Base-by-base conservation (phyloP, 2,329 filamentous ascomycete genomes). In the Fusarium dimerum region DNA sequence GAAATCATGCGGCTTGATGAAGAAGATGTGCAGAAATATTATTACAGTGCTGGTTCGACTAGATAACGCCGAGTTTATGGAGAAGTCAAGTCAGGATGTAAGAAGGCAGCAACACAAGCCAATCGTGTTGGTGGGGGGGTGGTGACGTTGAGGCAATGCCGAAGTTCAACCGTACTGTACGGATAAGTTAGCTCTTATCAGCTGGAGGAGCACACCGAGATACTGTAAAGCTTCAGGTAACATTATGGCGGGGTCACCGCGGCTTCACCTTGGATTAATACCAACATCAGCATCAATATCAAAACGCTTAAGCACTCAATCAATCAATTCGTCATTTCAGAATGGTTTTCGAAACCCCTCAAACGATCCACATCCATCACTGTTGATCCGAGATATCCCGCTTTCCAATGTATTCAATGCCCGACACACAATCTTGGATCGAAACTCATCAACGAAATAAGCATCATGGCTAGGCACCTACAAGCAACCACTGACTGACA, bases 211-310 rank as follows among this genome's bases (percentile, higher is more conserved):
- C 13, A 36, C 32, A 36, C 32, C 32, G 32, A 40, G 40, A 51
- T 44, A n/a, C n/a, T n/a, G n/a, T n/a, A 40, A 44, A 32, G 16
- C 32, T 36, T 15, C 32, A 11, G 10, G 10, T 36, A 36, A 3
- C 32, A 3, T 15, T 16, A 40, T 16, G 40, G 45, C 49, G 45
- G 49, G 48, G 48, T 51, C 48, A 47, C 43, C 48, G 13, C 13
- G n/a, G 11, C 17, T 30, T 43, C 36, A 42, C 43, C 44, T 45
- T 49, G 39, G 15, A 26, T 38, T 15, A 29, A 42, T 34, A 20
- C 26, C 18, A 41, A 42, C 18, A 20, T 42, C n/a, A n/a, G n/a
- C n/a, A n/a, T n/a, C n/a, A n/a, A n/a, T n/a, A n/a, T n/a, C n/a
- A n/a, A n/a, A n/a, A n/a, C n/a, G n/a, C n/a, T n/a, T n/a, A n/a